phyloP scores from a whole-genome alignment of 345 rosid genomes.

The Salix koriyanagi region DNA sequence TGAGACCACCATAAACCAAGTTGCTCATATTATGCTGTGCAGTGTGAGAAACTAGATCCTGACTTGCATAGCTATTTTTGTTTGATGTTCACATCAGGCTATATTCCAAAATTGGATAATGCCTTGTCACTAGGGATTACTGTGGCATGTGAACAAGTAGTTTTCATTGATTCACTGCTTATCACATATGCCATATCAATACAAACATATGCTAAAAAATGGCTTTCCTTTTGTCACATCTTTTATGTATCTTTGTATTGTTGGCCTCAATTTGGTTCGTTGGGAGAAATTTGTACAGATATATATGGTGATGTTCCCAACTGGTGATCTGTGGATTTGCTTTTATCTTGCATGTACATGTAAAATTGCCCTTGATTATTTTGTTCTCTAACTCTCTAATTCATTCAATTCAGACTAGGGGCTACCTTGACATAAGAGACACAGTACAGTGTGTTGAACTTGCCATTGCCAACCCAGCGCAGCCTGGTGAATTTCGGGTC shows the following conservation, averaged over 20 bases:
- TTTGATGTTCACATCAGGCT: neutral
- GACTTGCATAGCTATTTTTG: neutral
- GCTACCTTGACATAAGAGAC: constrained; percentile 96
- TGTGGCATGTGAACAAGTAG: neutral
- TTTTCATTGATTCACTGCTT: neutral
- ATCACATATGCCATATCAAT: neutral
- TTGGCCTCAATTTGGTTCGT: neutral
- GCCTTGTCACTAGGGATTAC: neutral
- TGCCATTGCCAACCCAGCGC: constrained; percentile 85
- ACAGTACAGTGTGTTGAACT: constrained; percentile 93
- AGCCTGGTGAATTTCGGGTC: constrained; percentile 80
- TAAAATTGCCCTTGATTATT: neutral
- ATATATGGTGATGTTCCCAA: neutral
- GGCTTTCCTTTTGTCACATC: neutral
- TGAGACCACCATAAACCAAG: neutral
- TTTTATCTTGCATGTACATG: neutral
- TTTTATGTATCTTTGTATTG: neutral
- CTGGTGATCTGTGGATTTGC: neutral
- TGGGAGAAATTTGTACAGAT: neutral
- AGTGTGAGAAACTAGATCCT: neutral
- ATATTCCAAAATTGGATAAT: neutral
- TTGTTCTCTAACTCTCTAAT: neutral
- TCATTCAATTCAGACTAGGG: constrained; percentile 67
- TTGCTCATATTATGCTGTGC: neutral
- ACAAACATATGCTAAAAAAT: neutral